Evolutionary conservation across 495 filamentous ascomycete genomes (phyloP).

Genomic region (Penicillium lividum): DNA sequence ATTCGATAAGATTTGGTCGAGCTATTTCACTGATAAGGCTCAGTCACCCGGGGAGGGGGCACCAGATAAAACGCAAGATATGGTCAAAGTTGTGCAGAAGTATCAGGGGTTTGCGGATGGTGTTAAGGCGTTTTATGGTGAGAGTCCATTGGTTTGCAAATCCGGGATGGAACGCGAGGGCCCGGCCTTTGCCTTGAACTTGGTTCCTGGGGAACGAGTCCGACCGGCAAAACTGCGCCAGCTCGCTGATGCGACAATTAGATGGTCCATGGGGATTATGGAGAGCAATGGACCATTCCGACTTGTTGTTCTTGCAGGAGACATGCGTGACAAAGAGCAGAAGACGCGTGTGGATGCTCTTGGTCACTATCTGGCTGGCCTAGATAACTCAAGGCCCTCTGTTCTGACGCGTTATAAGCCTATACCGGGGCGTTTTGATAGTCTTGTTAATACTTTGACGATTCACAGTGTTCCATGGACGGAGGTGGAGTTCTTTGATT

Average conservation of each 20-base stretch:
- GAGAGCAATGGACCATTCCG: conserved; percentile 58
- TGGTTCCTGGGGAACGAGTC: conserved; percentile 53
- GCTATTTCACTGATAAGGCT: conserved; percentile 20
- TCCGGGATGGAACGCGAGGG: conserved; percentile 19
- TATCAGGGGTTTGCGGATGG: conserved; percentile 41
- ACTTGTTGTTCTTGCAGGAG: conserved; percentile 63
- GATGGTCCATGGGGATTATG: conserved; percentile 47
- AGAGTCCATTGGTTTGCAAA: conserved; percentile 32
- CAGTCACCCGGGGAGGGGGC: background rate
- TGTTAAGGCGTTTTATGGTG: conserved; percentile 35
- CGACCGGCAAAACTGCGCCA: conserved; percentile 54
- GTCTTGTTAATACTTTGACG: conserved; percentile 56
- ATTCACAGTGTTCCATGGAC: conserved; percentile 55
- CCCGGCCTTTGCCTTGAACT: conserved; percentile 28
- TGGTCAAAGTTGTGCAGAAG: conserved; percentile 29
- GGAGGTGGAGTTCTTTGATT: conserved; percentile 55
- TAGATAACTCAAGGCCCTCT: background rate
- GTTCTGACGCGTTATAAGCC: conserved; percentile 42
- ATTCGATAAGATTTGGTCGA: conserved; percentile 56
- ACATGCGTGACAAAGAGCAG: conserved; percentile 48
- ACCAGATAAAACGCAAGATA: conserved; percentile 20
- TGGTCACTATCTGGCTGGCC: conserved; percentile 38
- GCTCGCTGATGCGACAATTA: conserved; percentile 53
- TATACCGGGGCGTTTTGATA: conserved; percentile 32
- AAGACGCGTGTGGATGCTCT: conserved; percentile 46